A percentile compares a stretch with the other conserved stretches of the same genome.
These are phyloP conservation scores for Trypanosoma rangeli DNA, from an alignment of 208 protist species.

Conservation along the genomic window DNA sequence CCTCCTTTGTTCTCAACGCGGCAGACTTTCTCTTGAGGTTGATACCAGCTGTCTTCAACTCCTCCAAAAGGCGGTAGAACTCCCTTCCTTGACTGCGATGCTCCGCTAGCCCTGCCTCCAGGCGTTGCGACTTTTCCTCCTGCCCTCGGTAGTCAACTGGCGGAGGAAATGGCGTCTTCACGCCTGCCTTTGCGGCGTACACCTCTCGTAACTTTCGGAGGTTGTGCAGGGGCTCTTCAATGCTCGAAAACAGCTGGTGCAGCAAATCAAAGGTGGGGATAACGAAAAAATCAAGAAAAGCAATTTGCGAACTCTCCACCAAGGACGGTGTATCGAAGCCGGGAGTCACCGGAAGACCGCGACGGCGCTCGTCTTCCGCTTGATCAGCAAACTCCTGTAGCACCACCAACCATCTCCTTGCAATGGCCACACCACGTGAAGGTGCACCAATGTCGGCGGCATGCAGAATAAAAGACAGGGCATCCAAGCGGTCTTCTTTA, in stretches of 20 bases:
- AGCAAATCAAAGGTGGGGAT: slow-evolving; percentile 71
- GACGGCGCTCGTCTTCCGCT: slow-evolving; percentile 59
- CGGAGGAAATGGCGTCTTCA: slow-evolving; percentile 29
- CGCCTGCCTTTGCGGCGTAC: slow-evolving; percentile 37
- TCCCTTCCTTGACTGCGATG: slow-evolving; percentile 15
- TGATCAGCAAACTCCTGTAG: slow-evolving; percentile 79
- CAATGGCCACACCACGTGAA: slow-evolving; percentile 52
- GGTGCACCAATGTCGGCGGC: slow-evolving; percentile 78
- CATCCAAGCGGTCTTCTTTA: slow-evolving; percentile 46
- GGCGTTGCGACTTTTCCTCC: slow-evolving; percentile 3
- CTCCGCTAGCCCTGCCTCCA: slow-evolving; percentile 11
- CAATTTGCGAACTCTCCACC: slow-evolving; percentile 50
- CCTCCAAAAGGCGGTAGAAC: slow-evolving; percentile 9
- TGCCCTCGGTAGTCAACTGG: slow-evolving; percentile 11
- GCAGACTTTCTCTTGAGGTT: slow-evolving; percentile 24
- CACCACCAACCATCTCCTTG: slow-evolving; percentile 70
- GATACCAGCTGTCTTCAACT: slow-evolving; percentile 12
- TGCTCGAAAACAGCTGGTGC: slow-evolving; percentile 53
- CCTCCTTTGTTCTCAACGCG: slow-evolving; percentile 12
- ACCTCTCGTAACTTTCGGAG: slow-evolving; percentile 45
- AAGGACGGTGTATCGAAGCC: slow-evolving; percentile 36
- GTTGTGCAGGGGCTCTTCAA: slow-evolving; percentile 48
- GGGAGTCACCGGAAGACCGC: slow-evolving; percentile 46
- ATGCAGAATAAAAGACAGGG: slow-evolving; percentile 65
- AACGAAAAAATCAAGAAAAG: slow-evolving; percentile 75